These are phyloP conservation scores for Hypoxylon lienhwacheense DNA, from an alignment of 495 filamentous ascomycete genomes.

Conservation along the genomic window DNA sequence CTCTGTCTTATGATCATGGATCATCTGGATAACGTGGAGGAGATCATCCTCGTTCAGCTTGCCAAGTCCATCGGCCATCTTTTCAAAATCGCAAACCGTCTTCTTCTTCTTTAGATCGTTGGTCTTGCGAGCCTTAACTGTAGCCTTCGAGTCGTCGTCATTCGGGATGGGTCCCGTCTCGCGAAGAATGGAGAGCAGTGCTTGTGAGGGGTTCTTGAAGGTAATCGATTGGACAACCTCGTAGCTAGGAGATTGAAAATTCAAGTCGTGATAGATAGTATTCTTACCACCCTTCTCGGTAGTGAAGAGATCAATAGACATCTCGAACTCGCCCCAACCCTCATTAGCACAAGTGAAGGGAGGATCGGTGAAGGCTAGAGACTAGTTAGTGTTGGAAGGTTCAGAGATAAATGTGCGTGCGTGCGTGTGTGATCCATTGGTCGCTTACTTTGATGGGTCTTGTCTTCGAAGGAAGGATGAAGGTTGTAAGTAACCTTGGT, in stretches of 20 bases:
- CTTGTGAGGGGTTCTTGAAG: conserved; percentile 90
- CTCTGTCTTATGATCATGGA: conserved; percentile 90
- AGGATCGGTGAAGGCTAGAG: conserved; percentile 72
- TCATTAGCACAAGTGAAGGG: conserved; percentile 90
- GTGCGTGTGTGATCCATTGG: not conserved
- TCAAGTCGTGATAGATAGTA: conserved; percentile 81
- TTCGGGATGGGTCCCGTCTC: conserved; percentile 83
- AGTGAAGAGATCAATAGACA: conserved; percentile 78
- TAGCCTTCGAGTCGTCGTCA: conserved; percentile 60
- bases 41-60: conserved; percentile 86
- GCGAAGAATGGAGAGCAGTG: conserved; percentile 69
- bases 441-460: conserved; percentile 75
- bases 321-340: conserved; percentile 99
- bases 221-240: conserved; percentile 78
- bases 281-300: conserved; percentile 85
- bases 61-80: conserved; percentile 90
- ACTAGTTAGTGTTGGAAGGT: not conserved
- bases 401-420: not conserved
- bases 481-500: conserved; percentile 89
- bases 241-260: conserved; percentile 81
- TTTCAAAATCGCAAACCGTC: conserved; percentile 88
- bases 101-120: conserved; percentile 82
- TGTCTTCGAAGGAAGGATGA: conserved; percentile 85
- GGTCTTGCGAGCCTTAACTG: conserved; percentile 57
- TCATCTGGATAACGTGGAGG: conserved; percentile 92